These are phyloP conservation scores for Vitis rotundifolia DNA, from an alignment of 164 flowering plant species.

Conservation along the genomic window DNA sequence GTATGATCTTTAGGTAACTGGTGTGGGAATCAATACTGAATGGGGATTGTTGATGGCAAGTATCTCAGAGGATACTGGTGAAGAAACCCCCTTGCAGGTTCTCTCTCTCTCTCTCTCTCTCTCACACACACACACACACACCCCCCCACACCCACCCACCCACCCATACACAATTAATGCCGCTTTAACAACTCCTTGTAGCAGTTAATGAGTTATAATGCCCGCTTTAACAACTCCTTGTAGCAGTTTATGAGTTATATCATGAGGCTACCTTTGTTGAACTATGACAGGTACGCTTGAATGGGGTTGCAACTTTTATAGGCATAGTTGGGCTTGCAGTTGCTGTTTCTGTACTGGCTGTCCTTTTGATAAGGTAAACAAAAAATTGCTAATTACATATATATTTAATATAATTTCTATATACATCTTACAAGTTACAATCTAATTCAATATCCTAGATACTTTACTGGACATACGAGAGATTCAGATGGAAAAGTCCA, in stretches of 20 bases:
- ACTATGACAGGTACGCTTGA: conserved; percentile 74
- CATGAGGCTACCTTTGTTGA: conserved; percentile 7
- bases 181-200: not conserved
- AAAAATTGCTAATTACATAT: not conserved
- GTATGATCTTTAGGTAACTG: conserved; percentile 62
- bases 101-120: not conserved
- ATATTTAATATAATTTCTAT: too few species aligned
- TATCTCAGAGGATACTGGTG: conserved; percentile 94
- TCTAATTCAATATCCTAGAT: conserved; percentile 34
- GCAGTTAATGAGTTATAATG: not conserved
- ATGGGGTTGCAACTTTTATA: conserved; percentile 95
- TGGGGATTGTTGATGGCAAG: conserved; percentile 99
- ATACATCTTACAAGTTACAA: not conserved
- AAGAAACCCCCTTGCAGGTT: conserved; percentile 99
- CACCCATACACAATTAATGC: not conserved
- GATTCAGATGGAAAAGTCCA: conserved; percentile 38
- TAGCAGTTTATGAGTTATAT: not conserved
- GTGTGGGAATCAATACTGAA: conserved; percentile 97
- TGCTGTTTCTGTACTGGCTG: conserved; percentile 64
- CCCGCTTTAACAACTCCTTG: not conserved
- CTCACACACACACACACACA: not conserved
- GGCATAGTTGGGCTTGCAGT: conserved; percentile 90
- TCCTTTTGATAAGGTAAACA: conserved; percentile 68
- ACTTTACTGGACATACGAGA: conserved; percentile 70
- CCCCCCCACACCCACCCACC: not conserved